Base-by-base conservation (phyloP, 768 basidiomycete species). In the Termitomyces sp. region DNA sequence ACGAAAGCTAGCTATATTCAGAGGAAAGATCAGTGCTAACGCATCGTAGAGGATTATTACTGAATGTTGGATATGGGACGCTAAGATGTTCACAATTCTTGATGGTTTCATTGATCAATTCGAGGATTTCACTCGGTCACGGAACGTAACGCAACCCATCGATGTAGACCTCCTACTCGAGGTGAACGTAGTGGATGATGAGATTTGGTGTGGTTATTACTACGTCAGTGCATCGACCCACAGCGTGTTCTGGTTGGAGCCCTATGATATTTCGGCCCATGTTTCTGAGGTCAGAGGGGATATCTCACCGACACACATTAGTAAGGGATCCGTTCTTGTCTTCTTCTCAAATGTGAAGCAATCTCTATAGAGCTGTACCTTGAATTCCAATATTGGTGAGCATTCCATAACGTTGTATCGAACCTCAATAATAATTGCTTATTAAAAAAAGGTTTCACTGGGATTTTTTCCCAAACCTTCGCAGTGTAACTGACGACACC, bases 371-470 rank as follows among this genome's bases (percentile, higher is more conserved):
- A 61, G 18, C 20, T 53, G 12, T 59, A 49, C 13, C 51, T 61
- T 24, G 58, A 61, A 43, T 53, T 39, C 13, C 44, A 56, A 43
- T 61, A 61, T 27, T 61, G 61, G 60, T 58, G 34, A n/a, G 50
- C 39, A 34, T 32, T 24, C 7, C 5, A 32, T 31, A 6, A 5
- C 5, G 4, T 6, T 29, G 32, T 2, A 10, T n/a, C 22, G 16
- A 46, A 9, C 4, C 20, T 41, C 5, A 2, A 18, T 48, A 7
- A 24, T 24, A 2, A 26, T 27, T 20, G 3, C 22, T 31, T 14
- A 7, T 34, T 29, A 29, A n/a, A 20, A n/a, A 1, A 20, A 61
- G 58, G 61, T 24, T 2, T 26, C 61, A 61, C 46, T 59, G 58
- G 58, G 58, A 61, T 12, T 18, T 56, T 13, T 61, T 61, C 27